A percentile compares a stretch with the other conserved stretches of the same genome.
Evolutionary conservation across 352 stramenopile genomes (phyloP).

Genomic region (Phytophthora podocarpi): DNA sequence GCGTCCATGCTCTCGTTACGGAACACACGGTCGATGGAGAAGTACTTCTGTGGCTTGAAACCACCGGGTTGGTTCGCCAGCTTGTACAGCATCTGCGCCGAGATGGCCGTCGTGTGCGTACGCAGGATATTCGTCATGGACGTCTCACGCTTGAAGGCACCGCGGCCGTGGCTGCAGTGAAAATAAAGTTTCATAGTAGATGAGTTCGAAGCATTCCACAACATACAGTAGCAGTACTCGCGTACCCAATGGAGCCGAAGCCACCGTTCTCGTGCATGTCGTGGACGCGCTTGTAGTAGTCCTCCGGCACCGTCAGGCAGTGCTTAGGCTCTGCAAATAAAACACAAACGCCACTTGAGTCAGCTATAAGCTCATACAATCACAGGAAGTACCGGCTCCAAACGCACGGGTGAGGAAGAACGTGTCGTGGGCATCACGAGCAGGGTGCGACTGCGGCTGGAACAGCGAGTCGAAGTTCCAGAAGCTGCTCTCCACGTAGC

Average conservation of each 20-base stretch:
- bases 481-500: constrained; percentile 99
- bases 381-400: neutral
- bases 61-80: constrained; percentile 94
- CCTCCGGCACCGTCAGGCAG: constrained; percentile 92
- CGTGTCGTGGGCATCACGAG: constrained; percentile 99
- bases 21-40: constrained; percentile 99
- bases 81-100: constrained; percentile 99
- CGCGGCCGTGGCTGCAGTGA: constrained; percentile 64
- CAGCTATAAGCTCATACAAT: neutral
- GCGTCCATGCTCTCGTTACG: constrained; percentile 99
- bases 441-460: constrained; percentile 99
- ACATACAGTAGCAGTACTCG: neutral
- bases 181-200: neutral
- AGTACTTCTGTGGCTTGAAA: constrained; percentile 98
- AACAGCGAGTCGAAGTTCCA: constrained; percentile 99
- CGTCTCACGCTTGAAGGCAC: constrained; percentile 94
- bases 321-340: constrained; percentile 63
- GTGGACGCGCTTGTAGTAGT: constrained; percentile 99
- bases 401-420: constrained; percentile 98
- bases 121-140: constrained; percentile 99
- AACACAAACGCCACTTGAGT: neutral
- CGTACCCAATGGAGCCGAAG: constrained; percentile 96
- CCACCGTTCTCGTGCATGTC: constrained; percentile 98
- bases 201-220: neutral
- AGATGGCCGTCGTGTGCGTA: constrained; percentile 99